Evolutionary conservation across 2,329 filamentous ascomycete genomes (phyloP), one percentile per base, ranked within the genome.

Genomic region (Fusarium nisikadoi): DNA sequence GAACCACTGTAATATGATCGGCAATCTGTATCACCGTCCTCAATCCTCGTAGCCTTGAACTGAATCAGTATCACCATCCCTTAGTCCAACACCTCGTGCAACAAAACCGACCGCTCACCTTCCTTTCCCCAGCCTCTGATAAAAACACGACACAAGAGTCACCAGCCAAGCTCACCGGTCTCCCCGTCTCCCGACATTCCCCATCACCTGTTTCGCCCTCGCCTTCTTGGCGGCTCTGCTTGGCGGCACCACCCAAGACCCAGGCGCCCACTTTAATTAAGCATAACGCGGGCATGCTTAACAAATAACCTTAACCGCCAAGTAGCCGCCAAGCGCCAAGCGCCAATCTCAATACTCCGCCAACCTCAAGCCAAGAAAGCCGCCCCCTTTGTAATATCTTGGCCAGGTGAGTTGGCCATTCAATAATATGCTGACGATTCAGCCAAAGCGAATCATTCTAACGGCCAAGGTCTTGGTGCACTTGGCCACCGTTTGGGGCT

Each of bases 241-340:
- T 66, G 56, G 45, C 65, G 17, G 35, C 41, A 39, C 45, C 23
- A 52, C 59, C 66, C 57, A 71, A 33, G 31, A 7, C 31, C 13
- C 13, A 33, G 33, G 2, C 4, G 6, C 29, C 46, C 46, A 33
- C n/a, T 50, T 54, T 39, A 65, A 53, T 41, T 61, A 59, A 72
- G 66, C 58, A 69, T 57, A 64, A 53, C 35, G 45, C 52, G 47
- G 62, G 65, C 69, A 68, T 55, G 31, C 62, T 61, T 68, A 45
- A 55, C 47, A 55, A 62, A 60, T 62, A 63, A 71, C 64, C 65
- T 68, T 65, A 67, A 57, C 16, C 67, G 70, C 70, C 70, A 66
- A 72, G 70, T 62, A 55, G 38, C 43, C 56, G 69, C 70, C 70
- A 72, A 72, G 56, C 71, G 71, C 71, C 71, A 71, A 74, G 71